Evolutionary conservation across 371 early-diverging fungal genomes (phyloP).

Genomic region (Rozella allomycis): DNA sequence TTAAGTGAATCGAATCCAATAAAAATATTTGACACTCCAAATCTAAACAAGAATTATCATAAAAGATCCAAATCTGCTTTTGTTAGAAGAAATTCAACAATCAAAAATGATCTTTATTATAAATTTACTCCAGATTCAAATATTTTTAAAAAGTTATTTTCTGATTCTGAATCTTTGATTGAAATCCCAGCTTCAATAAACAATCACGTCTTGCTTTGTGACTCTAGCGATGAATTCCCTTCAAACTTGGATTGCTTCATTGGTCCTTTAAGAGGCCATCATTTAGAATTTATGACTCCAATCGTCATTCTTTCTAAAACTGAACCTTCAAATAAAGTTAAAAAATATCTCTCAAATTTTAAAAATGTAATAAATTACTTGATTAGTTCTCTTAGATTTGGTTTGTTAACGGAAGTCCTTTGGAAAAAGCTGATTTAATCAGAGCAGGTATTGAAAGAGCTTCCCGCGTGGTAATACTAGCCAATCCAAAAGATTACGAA

Average conservation of each 20-base stretch:
- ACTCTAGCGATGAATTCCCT: conserved; percentile 11
- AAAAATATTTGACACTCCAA: conserved; percentile 6
- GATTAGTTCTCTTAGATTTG: conserved; percentile 27
- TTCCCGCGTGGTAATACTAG: conserved; percentile 25
- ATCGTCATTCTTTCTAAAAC: conserved; percentile 33
- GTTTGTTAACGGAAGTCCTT: conserved; percentile 31
- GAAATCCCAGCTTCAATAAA: conserved; percentile 7
- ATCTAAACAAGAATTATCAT: not conserved
- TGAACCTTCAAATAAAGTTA: conserved; percentile 18
- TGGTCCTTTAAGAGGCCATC: conserved; percentile 15
- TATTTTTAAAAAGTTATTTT: not conserved
- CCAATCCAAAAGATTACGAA: conserved; percentile 9
- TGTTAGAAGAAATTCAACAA: not conserved
- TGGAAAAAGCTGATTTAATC: conserved; percentile 28
- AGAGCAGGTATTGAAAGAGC: conserved; percentile 28
- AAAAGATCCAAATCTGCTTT: not conserved
- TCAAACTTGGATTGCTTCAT: conserved; percentile 20
- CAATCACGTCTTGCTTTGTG: conserved; percentile 23
- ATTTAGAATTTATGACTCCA: conserved; percentile 5
- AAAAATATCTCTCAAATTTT: too few species aligned
- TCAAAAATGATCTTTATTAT: not conserved
- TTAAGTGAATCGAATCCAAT: not conserved
- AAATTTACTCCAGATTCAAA: not conserved
- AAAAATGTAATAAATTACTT: too few species aligned
- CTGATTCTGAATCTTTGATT: conserved; percentile 1